Conservation (phyloP, 495 filamentous ascomycete species). For the Choiromyces venosus region DNA sequence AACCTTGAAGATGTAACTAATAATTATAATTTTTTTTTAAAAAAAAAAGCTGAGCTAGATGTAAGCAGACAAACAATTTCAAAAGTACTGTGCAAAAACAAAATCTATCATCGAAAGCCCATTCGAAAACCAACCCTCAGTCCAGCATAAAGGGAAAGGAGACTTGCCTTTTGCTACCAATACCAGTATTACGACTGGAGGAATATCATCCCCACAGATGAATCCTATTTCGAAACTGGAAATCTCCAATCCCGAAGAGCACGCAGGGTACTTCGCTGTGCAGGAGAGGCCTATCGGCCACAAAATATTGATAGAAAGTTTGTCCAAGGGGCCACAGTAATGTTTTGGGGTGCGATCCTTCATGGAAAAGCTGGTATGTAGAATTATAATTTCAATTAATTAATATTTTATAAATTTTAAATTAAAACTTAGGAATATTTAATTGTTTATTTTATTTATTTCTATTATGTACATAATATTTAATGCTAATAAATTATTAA, state of each 20-base stretch:
- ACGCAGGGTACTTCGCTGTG: neutral
- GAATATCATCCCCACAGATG: constrained; percentile 1
- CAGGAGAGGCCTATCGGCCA: neutral
- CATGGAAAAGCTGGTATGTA: constrained; percentile 3
- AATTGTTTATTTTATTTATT: too few species aligned
- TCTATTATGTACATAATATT: too few species aligned
- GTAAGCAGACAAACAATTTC: neutral
- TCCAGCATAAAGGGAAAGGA: neutral
- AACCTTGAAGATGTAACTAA: too few species aligned
- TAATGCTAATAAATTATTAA: too few species aligned
- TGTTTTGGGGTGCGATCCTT: constrained; percentile 11
- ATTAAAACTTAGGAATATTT: too few species aligned
- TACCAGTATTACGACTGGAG: too few species aligned
- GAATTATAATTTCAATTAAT: too few species aligned
- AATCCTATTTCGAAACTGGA: neutral
- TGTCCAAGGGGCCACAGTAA: neutral
- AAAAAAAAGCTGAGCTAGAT: neutral
- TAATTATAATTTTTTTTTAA: neutral
- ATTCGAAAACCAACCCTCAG: neutral
- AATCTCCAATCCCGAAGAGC: neutral
- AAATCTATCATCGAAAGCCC: neutral
- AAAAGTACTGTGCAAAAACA: neutral
- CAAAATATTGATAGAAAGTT: neutral
- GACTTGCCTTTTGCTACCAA: too few species aligned
- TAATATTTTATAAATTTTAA: too few species aligned